These are phyloP conservation scores for Euphrasia arctica DNA, from an alignment of 305 asterid species.

Conservation along the genomic window DNA sequence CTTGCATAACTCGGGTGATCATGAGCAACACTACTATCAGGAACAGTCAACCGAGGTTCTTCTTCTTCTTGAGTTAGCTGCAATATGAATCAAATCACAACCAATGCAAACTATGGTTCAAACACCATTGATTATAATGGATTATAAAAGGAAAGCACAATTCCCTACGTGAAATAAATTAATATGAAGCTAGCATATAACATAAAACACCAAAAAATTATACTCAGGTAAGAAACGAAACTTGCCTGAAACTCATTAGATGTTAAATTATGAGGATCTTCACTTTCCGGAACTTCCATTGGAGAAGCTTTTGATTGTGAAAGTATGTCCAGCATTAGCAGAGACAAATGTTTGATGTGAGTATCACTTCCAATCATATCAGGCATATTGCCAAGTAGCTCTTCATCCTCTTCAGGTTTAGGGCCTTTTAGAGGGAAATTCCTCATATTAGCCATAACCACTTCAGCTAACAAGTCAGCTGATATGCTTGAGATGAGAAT, in stretches of 20 bases:
- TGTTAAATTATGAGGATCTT: constrained; percentile 37
- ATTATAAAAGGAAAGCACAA: constrained; percentile 18
- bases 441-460: constrained; percentile 82
- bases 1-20: constrained; percentile 40
- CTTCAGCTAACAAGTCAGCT: constrained; percentile 94
- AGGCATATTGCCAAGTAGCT: constrained; percentile 32
- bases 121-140: constrained; percentile 19
- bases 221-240: constrained; percentile 23
- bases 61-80: constrained; percentile 54
- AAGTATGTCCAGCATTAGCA: constrained; percentile 54
- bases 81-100: constrained; percentile 35
- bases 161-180: constrained; percentile 4
- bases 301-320: constrained; percentile 41
- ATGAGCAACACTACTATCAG: constrained; percentile 39
- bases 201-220: constrained; percentile 13
- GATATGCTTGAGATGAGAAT: constrained; percentile 96
- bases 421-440: constrained; percentile 68
- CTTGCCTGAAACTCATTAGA: constrained; percentile 61
- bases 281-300: constrained; percentile 36
- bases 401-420: constrained; percentile 56
- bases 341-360: constrained; percentile 63
- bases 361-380: constrained; percentile 46
- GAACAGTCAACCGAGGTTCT: constrained; percentile 33
- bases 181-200: constrained; percentile 5
- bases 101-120: constrained; percentile 21